Evolutionary conservation across 257 asterid species (phyloP), one percentile per base, ranked within the genome.

Genomic region (Fraxinus quadrangulata): DNA sequence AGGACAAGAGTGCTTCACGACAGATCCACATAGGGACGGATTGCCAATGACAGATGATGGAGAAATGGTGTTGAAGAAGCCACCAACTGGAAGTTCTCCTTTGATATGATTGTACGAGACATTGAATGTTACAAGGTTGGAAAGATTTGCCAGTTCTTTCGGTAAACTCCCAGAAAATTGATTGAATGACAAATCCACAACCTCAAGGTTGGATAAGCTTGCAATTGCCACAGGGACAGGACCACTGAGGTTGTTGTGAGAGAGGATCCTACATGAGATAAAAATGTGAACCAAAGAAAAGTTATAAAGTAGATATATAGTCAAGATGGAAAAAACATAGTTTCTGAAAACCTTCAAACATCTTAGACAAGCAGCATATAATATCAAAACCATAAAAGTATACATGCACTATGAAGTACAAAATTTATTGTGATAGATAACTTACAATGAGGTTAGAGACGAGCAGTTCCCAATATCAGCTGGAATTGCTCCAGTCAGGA

Each of bases 81-180:
- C 97, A 70, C 97, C 97, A 36, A 86, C 88, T 0, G 96, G 98
- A 39, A 94, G 92, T 75, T 90, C 96, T 6, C 98, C 98, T 47
- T 88, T 69, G 56, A 94, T 91, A 75, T 84, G 81, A 80, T 94
- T 94, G 77, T 89, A 89, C 21, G 98, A 90, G 81, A 89, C 85
- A 47, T 94, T 92, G 67, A 94, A 92, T 19, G 89, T 77, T 17
- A 30, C 34, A 23, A 92, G 92, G 78, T 73, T 95, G 67, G 92
- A 83, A 21, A 92, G 90, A 76, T 90, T 88, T 28, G 92, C 84
- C 72, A 94, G 39, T 72, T 90, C 94, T 78, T 89, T 94, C 0
- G 96, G 97, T 61, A 94, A 83, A 75, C 78, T 90, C 68, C 94
- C 97, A 3, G 92, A 81, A 24, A 94, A 75, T 59, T 86, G 85